Evolutionary conservation across 2,329 filamentous ascomycete species (phyloP).

Genomic region (Colletotrichum truncatum): DNA sequence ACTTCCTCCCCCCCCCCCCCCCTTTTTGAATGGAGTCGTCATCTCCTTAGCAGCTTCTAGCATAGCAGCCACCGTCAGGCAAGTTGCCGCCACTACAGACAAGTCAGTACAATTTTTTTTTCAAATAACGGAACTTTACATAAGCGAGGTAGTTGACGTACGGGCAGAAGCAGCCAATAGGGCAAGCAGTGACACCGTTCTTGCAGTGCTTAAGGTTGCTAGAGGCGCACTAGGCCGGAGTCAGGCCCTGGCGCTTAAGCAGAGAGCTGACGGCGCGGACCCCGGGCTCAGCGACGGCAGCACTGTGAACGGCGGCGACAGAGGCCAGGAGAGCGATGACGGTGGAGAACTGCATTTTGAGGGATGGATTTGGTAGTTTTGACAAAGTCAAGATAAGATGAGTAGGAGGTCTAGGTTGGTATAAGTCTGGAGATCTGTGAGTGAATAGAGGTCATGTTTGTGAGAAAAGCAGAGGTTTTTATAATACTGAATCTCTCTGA

Average conservation of each 20-base stretch:
- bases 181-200: not conserved
- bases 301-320: not conserved
- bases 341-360: conserved; percentile 2
- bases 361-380: not conserved
- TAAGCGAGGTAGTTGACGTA: not conserved
- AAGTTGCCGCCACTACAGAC: not conserved
- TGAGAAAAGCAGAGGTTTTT: too few relatives aligned
- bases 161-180: conserved; percentile 7
- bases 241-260: not conserved
- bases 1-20: too few relatives aligned
- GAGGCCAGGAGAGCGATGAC: not conserved
- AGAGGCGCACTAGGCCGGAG: not conserved
- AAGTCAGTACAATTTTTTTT: not conserved
- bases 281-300: not conserved
- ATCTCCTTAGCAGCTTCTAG: not conserved
- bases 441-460: too few relatives aligned
- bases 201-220: not conserved
- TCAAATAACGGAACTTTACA: rapidly evolving
- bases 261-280: not conserved
- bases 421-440: too few relatives aligned
- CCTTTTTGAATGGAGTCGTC: too few relatives aligned
- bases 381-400: not conserved
- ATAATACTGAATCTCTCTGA: too few relatives aligned
- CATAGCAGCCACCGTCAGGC: conserved; percentile 4
- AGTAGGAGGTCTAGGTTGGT: too few relatives aligned